Base-by-base conservation (phyloP, 2,329 filamentous ascomycete genomes). In the Thelonectria blattea region DNA sequence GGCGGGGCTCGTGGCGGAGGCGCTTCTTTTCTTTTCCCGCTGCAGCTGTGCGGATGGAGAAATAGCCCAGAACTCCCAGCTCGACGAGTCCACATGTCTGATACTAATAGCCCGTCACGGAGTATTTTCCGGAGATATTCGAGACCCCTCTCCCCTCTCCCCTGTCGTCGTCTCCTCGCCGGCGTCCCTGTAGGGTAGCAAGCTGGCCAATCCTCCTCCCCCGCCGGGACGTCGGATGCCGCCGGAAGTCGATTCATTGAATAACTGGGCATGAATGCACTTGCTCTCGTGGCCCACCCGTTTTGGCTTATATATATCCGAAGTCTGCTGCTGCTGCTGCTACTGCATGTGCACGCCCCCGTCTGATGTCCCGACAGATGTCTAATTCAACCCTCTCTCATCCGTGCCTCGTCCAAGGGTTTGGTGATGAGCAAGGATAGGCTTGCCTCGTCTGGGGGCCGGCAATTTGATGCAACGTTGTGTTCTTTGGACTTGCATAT, bases 71-170 rank as follows among this genome's bases (percentile, higher is more conserved):
- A 20, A 10, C 8, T 46, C 39, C 49, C 46, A 65, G 55, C 32
- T 30, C 27, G 27, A 30, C 27, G 27, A 30, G 56, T 51, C 34
- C 34, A 37, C 55, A 57, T 55, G 45, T 62, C 30, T 51, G 32
- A 56, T 59, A 48, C 30, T 62, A 60, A 68, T 67, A 65, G 56
- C 52, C 55, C 47, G 22, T 52, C 58, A 64, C 68, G 68, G 68
- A 70, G 68, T 70, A 70, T 69, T 70, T 70, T 61, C 68, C 68
- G 68, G 68, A 64, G 68, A 70, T 65, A 67, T 60, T 24, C 64
- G 51, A 52, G 59, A 58, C 10, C 57, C 65, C 58, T 27, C 62
- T 65, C 57, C 42, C 60, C 49, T 9, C 27, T 30, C 27, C 8
- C 8, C 27, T 30, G 4, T 30, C 27, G 27, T 9, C 27, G 27